A percentile compares a stretch with the other conserved stretches of the same genome.
Evolutionary conservation across 164 flowering plant species (phyloP).

Genomic region (Berberis thunbergii): DNA sequence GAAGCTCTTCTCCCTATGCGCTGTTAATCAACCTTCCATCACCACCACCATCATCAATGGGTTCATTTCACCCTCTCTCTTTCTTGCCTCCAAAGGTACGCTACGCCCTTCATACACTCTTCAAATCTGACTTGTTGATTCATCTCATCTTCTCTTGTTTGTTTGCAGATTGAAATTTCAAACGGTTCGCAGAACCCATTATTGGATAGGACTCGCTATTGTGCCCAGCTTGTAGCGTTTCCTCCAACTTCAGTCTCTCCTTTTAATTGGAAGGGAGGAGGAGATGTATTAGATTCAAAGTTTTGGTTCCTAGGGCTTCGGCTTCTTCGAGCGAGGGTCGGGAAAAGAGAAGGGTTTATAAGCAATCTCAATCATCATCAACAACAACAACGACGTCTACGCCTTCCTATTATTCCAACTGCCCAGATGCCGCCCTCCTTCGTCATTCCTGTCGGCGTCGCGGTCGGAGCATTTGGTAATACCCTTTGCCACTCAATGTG

Average conservation of each 20-base stretch:
- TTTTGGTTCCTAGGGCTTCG: slow-evolving; percentile 26
- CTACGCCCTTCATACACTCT: neutral
- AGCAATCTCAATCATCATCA: slow-evolving; percentile 39
- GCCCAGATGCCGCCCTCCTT: slow-evolving; percentile 36
- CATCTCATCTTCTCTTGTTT: neutral
- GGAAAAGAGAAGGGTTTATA: slow-evolving; percentile 48
- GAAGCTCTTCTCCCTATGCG: too few species aligned
- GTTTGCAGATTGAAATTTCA: slow-evolving; percentile 7
- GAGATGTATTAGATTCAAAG: slow-evolving; percentile 12
- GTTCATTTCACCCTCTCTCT: slow-evolving; percentile 9
- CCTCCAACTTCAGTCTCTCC: neutral
- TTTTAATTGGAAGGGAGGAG: slow-evolving; percentile 9
- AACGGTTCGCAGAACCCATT: neutral
- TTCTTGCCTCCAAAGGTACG: slow-evolving; percentile 11
- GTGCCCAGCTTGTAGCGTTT: neutral
- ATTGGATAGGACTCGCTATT: neutral
- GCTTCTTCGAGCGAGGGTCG: slow-evolving; percentile 21
- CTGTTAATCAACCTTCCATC: neutral
- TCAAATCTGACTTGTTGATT: neutral
- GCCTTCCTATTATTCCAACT: slow-evolving; percentile 10
- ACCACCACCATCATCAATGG: slow-evolving; percentile 2
- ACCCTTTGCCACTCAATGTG: neutral
- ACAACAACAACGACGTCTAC: neutral
- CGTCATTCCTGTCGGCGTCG: slow-evolving; percentile 42
- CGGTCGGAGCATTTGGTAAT: slow-evolving; percentile 56